Base-by-base conservation (phyloP, 306 rosid species). In the Begonia masoniana region DNA sequence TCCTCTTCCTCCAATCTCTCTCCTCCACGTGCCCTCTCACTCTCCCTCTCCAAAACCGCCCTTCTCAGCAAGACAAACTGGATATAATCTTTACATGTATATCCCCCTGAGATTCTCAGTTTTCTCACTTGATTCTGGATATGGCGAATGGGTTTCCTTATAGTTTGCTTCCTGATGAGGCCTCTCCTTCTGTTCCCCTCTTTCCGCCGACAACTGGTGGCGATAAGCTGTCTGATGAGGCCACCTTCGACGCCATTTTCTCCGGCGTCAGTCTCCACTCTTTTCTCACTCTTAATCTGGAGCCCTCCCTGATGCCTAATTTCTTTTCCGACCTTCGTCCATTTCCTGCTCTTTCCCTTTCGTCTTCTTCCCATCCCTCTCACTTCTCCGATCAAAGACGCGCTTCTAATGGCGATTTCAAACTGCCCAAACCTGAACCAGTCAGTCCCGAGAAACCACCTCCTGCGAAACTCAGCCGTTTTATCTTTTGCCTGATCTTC, bases 401-500 rank as follows among this genome's bases (percentile, higher is more conserved):
- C 3, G 49, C 10, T 12, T 61, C 57, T 41, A 41, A 48, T 13
- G 35, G 36, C 4, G 50, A 53, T 1, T 24, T 56, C 42, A 54
- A 47, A 12, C 0, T 59, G 0, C 76, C 71, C 24, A 71, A 69
- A 51, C 10, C 26, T 10, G 81, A 82, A 48, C 81, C 77, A 2
- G 21, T 61, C 46, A 53, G 7, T 15, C 50, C 14, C 42, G 56
- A 1, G 64, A 47, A 48, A 31, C 9, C 23, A 54, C 45, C 2
- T 52, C 35, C 31, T 54, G 31, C 45, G 16, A 23, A 26, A 8
- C 50, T 47, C 49, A 41, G 35, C 24, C 47, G 59, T 52, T 52
- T 45, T 36, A 49, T 62, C 77, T 56, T 55, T 74, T 86, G 17
- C 96, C 89, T 0, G 70, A 70, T n/a, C 77, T 80, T 48, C 72